Evolutionary conservation across 192 early-diverging fungal species (phyloP), one percentile per base, ranked within the genome.

Genomic region (Powellomyces hirtus): DNA sequence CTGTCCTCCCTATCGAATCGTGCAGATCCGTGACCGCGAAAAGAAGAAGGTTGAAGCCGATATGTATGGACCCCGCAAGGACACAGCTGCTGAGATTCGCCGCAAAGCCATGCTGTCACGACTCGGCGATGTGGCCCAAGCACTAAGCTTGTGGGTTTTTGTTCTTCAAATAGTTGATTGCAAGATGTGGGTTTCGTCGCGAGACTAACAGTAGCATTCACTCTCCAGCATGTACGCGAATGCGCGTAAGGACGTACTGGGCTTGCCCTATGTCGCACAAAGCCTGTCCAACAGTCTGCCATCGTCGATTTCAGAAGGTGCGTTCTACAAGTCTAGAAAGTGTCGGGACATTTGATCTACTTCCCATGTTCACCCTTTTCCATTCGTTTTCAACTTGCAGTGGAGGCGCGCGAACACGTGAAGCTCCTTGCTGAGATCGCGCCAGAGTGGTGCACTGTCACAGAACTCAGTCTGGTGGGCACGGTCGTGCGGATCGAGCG

Each of bases 361-460:
- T 42, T 18, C 40, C 40, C 40, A 42, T n/a, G n/a, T n/a, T n/a
- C n/a, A n/a, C 22, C 24, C 14, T 14, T 24, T 56, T 20, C 30
- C 18, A 33, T 29, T 31, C 35, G 18, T 22, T 49, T n/a, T n/a
- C n/a, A n/a, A 4, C 6, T 31, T 30, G 20, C 40, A 75, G 75
- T 27, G 52, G 72, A 73, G 66, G 62, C 63, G n/a, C 6, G 57
- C 20, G 76, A 73, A 14, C 72, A 74, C 49, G 30, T 77, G 24
- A 26, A 37, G 26, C 36, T 77, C 4, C 26, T 74, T 10, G 63
- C 72, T 7, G 44, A 73, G 29, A 51, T 62, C 4, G 68, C 50
- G 26, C 72, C 76, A 24, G 67, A 77, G 13, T 77, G 61, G 67
- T 77, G 76, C 68, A 66, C 10, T 6, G 35, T 77, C 30, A 50